Evolutionary conservation across 441 rosid genomes (phyloP).

Genomic region (Pelargonium cotyledonis): DNA sequence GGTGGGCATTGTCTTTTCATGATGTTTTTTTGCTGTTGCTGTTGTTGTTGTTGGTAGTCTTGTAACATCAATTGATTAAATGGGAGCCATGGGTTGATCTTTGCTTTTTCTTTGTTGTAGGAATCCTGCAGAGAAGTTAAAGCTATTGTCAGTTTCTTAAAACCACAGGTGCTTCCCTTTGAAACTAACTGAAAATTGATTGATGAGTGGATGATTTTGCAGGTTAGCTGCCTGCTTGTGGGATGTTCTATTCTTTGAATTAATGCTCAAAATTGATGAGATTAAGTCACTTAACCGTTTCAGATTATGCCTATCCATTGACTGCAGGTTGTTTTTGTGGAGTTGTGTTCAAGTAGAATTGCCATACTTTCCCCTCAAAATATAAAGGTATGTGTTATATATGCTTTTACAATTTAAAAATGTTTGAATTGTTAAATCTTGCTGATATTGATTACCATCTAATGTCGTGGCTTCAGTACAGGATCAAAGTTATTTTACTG

Average conservation of each 20-base stretch:
- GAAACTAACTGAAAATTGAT: conserved; percentile 23
- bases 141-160: conserved; percentile 60
- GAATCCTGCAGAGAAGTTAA: conserved; percentile 88
- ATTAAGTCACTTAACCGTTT: neutral
- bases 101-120: conserved; percentile 36
- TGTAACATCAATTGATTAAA: neutral
- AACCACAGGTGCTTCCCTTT: conserved; percentile 70
- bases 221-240: conserved; percentile 23
- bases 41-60: neutral
- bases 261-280: conserved; percentile 4
- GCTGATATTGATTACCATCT: neutral
- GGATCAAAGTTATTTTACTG: no score
- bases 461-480: neutral
- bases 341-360: conserved; percentile 78
- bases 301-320: conserved; percentile 1
- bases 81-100: neutral
- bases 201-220: conserved; percentile 23
- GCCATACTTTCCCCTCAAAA: conserved; percentile 70
- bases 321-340: conserved; percentile 79
- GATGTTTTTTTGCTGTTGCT: no score
- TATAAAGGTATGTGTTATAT: conserved; percentile 47
- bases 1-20: no score
- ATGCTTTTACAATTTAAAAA: neutral
- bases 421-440: neutral
- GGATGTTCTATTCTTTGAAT: conserved; percentile 10